Percentiles rank a stretch among this genome's conserved stretches.
These are phyloP conservation scores for Mycosarcoma mackinlayi DNA, from an alignment of 1,284 basidiomycete species.

Conservation along the genomic window DNA sequence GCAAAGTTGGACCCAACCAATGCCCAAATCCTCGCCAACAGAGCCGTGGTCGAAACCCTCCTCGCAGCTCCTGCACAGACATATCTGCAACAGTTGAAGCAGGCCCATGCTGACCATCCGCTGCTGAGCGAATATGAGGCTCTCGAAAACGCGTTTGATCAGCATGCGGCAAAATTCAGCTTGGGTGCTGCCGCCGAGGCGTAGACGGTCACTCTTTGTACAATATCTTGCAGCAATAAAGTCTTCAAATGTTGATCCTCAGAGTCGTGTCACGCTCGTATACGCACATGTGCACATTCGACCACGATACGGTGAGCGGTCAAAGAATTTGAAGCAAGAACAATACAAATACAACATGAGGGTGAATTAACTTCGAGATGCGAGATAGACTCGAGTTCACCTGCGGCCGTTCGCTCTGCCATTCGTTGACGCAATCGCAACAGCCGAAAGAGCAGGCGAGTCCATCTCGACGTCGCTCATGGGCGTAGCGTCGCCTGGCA, in stretches of 20 bases:
- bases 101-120: constrained; percentile 27
- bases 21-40: constrained; percentile 47
- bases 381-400: no score
- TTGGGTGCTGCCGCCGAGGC: constrained; percentile 26
- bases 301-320: no score
- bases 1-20: constrained; percentile 34
- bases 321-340: not conserved
- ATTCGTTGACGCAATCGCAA: constrained; percentile 12
- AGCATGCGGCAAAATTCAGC: constrained; percentile 19
- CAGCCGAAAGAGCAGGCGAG: constrained; percentile 29
- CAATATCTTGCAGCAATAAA: not conserved
- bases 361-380: not conserved
- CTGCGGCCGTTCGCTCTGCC: constrained; percentile 22
- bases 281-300: no score
- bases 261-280: no score
- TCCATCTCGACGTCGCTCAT: constrained; percentile 46
- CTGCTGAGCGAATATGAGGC: constrained; percentile 25
- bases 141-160: constrained; percentile 25
- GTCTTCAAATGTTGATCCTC: not conserved
- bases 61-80: not conserved
- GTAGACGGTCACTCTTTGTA: not conserved
- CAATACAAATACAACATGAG: constrained; percentile 35
- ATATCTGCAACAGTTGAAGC: constrained; percentile 18
- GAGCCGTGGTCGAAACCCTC: constrained; percentile 33
- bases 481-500: constrained; percentile 36